These are phyloP conservation scores for Camelina laxa DNA, from an alignment of 345 rosid species.

Conservation along the genomic window DNA sequence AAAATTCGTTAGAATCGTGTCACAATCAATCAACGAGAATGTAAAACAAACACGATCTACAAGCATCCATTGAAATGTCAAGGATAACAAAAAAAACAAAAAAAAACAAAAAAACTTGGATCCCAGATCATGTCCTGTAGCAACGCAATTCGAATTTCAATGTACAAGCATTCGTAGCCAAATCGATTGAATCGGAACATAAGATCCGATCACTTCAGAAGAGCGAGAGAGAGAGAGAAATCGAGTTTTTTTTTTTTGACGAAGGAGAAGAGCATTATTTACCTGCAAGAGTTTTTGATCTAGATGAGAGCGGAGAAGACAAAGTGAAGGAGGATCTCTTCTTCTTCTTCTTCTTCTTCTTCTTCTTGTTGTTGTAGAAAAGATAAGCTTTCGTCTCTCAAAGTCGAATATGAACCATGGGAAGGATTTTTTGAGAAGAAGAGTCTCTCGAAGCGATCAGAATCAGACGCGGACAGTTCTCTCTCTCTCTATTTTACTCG, in stretches of 20 bases:
- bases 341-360: slow-evolving; percentile 5
- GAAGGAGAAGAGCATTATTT: slow-evolving; percentile 1
- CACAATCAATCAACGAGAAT: slow-evolving; percentile 26
- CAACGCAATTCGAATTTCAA: slow-evolving; percentile 21
- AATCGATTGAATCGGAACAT: background rate
- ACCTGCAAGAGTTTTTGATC: slow-evolving; percentile 25
- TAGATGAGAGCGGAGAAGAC: slow-evolving; percentile 18
- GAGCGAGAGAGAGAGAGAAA: background rate
- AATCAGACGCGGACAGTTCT: slow-evolving; percentile 29
- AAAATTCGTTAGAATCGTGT: slow-evolving; percentile 1
- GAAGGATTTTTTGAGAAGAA: background rate
- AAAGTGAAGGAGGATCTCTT: slow-evolving; percentile 33
- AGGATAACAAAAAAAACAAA: background rate
- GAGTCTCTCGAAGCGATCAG: slow-evolving; percentile 10
- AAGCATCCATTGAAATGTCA: slow-evolving; percentile 27
- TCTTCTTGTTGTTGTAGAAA: background rate
- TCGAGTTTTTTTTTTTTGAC: background rate
- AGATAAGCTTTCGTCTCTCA: slow-evolving; percentile 33
- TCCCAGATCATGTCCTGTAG: background rate
- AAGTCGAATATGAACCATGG: slow-evolving; percentile 36
- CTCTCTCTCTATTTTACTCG: too few species aligned
- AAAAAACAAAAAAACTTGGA: too few species aligned
- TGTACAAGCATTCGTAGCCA: background rate
- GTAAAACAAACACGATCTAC: slow-evolving; percentile 33
- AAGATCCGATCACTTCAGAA: background rate